Evolutionary conservation across 2,329 filamentous ascomycete genomes (phyloP), one percentile per base, ranked within the genome.

Genomic region (Mycosphaerella sp.): DNA sequence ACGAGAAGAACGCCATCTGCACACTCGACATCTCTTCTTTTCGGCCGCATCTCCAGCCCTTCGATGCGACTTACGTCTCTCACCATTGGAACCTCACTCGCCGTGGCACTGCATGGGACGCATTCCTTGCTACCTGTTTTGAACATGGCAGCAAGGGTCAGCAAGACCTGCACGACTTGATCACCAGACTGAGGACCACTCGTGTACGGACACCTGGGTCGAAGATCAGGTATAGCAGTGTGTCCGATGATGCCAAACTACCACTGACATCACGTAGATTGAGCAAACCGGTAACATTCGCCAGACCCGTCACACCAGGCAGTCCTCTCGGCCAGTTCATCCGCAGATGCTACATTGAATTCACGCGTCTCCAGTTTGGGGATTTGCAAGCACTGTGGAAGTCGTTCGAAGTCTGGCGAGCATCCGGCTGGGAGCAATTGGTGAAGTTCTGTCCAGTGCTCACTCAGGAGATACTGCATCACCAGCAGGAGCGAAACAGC

Each of bases 61-160:
- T 56, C 21, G 42, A 51, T 45, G 39, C 62, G 10, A 38, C 34
- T 12, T 38, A 38, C 10, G 26, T 29, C 26, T 29, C 26, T 29
- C 26, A 29, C 26, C 5, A 7, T 29, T 29, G 26, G 26, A 29
- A 7, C 75, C 73, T 57, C 62, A 6, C 73, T 89, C 53, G 86
- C 89, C 0, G 89, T 89, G 2, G 80, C 87, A 85, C 81, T n/a
- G 73, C 96, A n/a, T 93, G 91, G 83, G 90, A 97, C 66, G 75
- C 10, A 4, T 38, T 86, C 2, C 88, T 96, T 53, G 78, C 97
- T 10, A 80, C 82, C 52, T 85, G 84, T 59, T 74, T 97, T 23
- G 97, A 93, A 92, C 78, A 79, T 12, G 34, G 32, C 8, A 82
- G 97, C 60, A 83, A 91, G 66, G 92, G 86, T 17, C 79, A 95